Percentiles rank a stretch among this genome's conserved stretches.
Evolutionary conservation across 306 rosid species (phyloP).

Genomic region (Prunus davidiana): DNA sequence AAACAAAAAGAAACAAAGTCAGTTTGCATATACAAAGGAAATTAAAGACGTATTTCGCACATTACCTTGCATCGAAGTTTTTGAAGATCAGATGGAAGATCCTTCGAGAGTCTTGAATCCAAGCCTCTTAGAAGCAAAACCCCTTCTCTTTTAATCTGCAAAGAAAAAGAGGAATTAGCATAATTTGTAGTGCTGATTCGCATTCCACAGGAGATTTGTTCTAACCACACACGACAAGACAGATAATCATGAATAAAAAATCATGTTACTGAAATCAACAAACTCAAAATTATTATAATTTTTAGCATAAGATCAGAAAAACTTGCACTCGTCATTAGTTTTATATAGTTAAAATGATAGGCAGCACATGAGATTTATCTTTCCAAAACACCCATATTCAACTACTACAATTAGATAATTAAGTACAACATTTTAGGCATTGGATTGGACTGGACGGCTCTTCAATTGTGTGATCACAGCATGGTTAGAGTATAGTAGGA

Average conservation of each 20-base stretch:
- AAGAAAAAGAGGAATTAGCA: conserved; percentile 17
- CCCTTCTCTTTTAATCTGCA: conserved; percentile 90
- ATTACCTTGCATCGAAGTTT: conserved; percentile 95
- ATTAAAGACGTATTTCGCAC: background rate
- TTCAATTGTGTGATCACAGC: background rate
- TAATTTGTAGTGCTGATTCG: background rate
- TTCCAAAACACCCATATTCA: background rate
- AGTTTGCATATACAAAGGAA: background rate
- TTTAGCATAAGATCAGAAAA: background rate
- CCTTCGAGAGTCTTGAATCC: conserved; percentile 89
- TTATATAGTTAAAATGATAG: background rate
- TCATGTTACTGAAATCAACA: background rate
- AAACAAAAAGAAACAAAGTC: background rate
- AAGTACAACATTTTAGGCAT: background rate
- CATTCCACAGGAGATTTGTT: background rate
- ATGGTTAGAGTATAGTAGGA: background rate
- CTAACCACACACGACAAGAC: background rate
- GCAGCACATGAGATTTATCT: background rate
- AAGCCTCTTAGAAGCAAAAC: conserved; percentile 85
- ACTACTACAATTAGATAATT: background rate
- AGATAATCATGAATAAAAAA: background rate
- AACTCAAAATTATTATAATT: background rate
- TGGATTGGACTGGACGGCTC: background rate
- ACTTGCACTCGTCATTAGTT: background rate
- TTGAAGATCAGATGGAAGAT: conserved; percentile 97